phyloP scores from a whole-genome alignment of 768 basidiomycete species.

The Termitomyces sp. region DNA sequence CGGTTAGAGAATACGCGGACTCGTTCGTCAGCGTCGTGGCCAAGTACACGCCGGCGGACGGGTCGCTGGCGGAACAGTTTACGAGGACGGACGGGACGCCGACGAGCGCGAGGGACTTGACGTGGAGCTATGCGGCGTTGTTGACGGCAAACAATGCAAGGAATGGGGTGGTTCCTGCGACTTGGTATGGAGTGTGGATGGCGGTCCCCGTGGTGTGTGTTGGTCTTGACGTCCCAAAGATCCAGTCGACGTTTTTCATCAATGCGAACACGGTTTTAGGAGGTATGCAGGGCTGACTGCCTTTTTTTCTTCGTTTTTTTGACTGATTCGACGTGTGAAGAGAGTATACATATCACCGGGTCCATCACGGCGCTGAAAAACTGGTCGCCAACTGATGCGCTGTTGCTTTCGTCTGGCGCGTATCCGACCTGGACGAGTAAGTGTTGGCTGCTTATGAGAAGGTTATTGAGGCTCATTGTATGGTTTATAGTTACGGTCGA shows the following conservation, averaged over 20 bases:
- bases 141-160: constrained; percentile 55
- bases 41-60: constrained; percentile 58
- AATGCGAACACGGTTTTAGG: constrained; percentile 45
- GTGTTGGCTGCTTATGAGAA: constrained; percentile 15
- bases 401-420: constrained; percentile 45
- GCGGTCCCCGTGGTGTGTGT: constrained; percentile 44
- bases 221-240: constrained; percentile 22
- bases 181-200: too few relatives aligned
- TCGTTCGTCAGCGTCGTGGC: constrained; percentile 53
- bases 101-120: constrained; percentile 24
- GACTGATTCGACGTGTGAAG: too few relatives aligned
- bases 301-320: too few relatives aligned
- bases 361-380: constrained; percentile 25
- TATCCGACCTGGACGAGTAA: constrained; percentile 74
- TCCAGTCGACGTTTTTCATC: constrained; percentile 60
- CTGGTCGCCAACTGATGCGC: constrained; percentile 59
- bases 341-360: constrained; percentile 62
- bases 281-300: too few relatives aligned
- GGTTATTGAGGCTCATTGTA: not conserved
- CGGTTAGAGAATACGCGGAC: constrained; percentile 57
- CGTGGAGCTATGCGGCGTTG: constrained; percentile 24
- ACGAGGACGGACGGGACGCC: constrained; percentile 43
- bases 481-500: constrained; percentile 48
- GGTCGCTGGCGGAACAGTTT: constrained; percentile 64
- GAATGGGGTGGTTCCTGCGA: constrained; percentile 37